Base-by-base conservation (phyloP, 441 rosid species). In the Gossypium lobatum region DNA sequence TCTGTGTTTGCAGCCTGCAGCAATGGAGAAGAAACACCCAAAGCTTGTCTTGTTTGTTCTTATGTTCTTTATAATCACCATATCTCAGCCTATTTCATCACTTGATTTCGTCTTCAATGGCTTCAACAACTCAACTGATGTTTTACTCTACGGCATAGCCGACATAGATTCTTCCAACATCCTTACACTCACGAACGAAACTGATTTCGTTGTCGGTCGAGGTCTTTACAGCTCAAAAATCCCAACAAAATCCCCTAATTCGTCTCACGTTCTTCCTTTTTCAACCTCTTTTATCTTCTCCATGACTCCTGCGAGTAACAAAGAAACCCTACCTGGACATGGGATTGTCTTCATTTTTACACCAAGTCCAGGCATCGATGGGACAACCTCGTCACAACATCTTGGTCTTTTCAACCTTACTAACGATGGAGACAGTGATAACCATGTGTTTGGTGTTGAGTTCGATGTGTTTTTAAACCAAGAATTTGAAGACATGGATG, bases 221-320 rank as follows among this genome's bases (percentile, higher is more conserved):
- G 91, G 87, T 77, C 67, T 90, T 0, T 87, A 83, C 80, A 81
- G 65, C 21, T 60, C 70, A 16, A 81, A 64, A 52, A 83, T 86
- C 11, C 86, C 48, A 3, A 74, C 90, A 1, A 87, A 82, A 75
- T 64, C 65, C 17, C 85, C 80, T 20, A 31, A 75, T 11, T 80
- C 90, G 3, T 82, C 87, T 59, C 52, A 53, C 70, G 89, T 83
- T 0, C 73, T 78, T n/a, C 89, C 90, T 1, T 84, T 91, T 74
- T 91, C 93, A 0, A 88, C 92, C 69, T 87, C 96, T 23, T 91
- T 89, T 77, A 85, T 87, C 72, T 91, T 93, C 73, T 73, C 93
- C 70, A 83, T 86, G 82, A 86, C 93, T 61, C 95, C 91, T 46
- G 85, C 73, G 78, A 52, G 73, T 45, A 78, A 80, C 83, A 59